Conservation (phyloP, 257 asterid genomes). For the Cordia subcordata region DNA sequence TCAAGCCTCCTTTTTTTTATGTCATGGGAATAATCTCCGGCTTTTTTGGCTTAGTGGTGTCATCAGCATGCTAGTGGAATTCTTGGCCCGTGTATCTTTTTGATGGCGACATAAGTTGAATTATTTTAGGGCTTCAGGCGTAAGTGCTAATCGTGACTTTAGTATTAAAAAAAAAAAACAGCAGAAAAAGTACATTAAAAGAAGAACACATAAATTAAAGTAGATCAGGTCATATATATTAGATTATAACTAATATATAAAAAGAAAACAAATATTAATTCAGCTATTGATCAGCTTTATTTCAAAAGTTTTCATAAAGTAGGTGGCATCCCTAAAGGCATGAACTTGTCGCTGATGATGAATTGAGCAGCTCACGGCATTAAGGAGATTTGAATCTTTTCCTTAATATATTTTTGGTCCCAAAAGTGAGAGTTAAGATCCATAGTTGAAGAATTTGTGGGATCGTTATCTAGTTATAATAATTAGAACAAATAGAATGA, state of each 20-base stretch:
- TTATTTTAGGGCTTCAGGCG: slow-evolving; percentile 10
- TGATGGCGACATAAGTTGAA: slow-evolving; percentile 11
- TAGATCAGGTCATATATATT: too few species aligned
- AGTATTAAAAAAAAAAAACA: background rate
- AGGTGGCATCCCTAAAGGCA: too few species aligned
- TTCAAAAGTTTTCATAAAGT: background rate
- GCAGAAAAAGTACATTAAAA: background rate
- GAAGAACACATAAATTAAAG: background rate
- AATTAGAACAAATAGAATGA: slow-evolving; percentile 1
- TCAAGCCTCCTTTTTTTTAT: slow-evolving; percentile 13
- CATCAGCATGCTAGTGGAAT: slow-evolving; percentile 31
- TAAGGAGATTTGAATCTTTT: background rate
- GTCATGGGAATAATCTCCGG: slow-evolving; percentile 40
- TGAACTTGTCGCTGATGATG: too few species aligned
- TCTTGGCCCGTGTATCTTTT: slow-evolving; percentile 16
- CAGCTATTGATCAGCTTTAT: too few species aligned
- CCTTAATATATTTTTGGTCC: background rate
- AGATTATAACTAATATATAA: too few species aligned
- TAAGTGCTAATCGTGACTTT: background rate
- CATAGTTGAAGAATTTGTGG: too few species aligned
- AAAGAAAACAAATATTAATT: too few species aligned
- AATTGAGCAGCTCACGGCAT: too few species aligned
- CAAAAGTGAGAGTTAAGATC: too few species aligned
- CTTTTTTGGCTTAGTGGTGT: slow-evolving; percentile 38
- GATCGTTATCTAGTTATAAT: background rate